Evolutionary conservation across 345 rosid genomes (phyloP).

Genomic region (Arabis hirsuta): DNA sequence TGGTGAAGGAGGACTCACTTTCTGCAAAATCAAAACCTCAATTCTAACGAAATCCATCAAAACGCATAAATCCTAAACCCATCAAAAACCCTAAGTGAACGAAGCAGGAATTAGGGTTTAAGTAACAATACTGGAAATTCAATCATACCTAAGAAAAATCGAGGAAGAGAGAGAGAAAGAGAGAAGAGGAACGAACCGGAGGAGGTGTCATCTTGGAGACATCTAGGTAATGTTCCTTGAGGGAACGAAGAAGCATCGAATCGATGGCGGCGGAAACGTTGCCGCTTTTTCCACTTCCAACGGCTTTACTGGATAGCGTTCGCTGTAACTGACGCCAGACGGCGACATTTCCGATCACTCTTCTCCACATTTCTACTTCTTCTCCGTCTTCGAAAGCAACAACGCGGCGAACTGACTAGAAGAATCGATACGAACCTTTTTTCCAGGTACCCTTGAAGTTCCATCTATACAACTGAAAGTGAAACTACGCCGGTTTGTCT

Average conservation of each 20-base stretch:
- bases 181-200: conserved; percentile 56
- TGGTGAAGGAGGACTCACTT: conserved; percentile 76
- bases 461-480: no score
- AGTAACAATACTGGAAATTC: background rate
- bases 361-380: conserved; percentile 48
- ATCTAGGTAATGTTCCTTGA: conserved; percentile 89
- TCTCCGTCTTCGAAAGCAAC: conserved; percentile 5
- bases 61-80: background rate
- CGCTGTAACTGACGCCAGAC: conserved; percentile 49
- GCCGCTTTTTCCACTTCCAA: conserved; percentile 28
- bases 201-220: conserved; percentile 92
- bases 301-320: conserved; percentile 31
- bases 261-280: conserved; percentile 60
- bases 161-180: background rate
- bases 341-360: conserved; percentile 44
- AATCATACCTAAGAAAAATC: background rate
- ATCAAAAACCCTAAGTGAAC: conserved; percentile 22
- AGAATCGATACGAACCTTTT: background rate
- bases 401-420: conserved; percentile 19
- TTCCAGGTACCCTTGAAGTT: no score
- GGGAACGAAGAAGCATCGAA: conserved; percentile 82
- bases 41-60: no score
- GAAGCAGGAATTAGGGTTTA: conserved; percentile 37
- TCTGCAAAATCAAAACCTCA: conserved; percentile 51
- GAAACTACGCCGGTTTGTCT: no score